Evolutionary conservation across 1,139 yeast species (phyloP).

Genomic region (Zygosaccharomyces sapae): DNA sequence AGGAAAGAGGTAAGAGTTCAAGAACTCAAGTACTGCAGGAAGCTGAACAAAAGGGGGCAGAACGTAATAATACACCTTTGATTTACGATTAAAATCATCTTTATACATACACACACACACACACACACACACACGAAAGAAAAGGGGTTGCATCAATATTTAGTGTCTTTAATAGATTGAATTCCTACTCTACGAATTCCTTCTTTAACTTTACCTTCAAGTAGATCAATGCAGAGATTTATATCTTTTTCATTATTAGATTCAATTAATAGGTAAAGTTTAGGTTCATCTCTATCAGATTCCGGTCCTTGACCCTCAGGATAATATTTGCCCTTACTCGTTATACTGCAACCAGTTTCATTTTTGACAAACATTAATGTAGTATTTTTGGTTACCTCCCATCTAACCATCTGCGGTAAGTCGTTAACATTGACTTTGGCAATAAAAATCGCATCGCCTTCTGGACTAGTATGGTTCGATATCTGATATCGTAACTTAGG

Average conservation of each 20-base stretch:
- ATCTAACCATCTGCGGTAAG: slow-evolving; percentile 76
- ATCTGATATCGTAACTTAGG: slow-evolving; percentile 44
- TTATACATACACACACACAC: background rate
- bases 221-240: slow-evolving; percentile 57
- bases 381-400: slow-evolving; percentile 73
- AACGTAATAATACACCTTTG: slow-evolving; percentile 10
- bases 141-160: slow-evolving; percentile 17
- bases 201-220: slow-evolving; percentile 57
- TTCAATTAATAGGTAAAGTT: slow-evolving; percentile 74
- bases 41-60: slow-evolving; percentile 17
- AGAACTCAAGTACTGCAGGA: slow-evolving; percentile 22
- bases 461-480: slow-evolving; percentile 35
- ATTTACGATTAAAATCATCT: slow-evolving; percentile 12
- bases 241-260: slow-evolving; percentile 66
- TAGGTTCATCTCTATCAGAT: slow-evolving; percentile 57
- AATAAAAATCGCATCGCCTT: slow-evolving; percentile 62
- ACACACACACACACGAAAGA: background rate
- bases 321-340: slow-evolving; percentile 77
- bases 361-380: slow-evolving; percentile 65
- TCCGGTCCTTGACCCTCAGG: slow-evolving; percentile 49
- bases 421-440: slow-evolving; percentile 79
- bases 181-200: slow-evolving; percentile 43
- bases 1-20: slow-evolving; percentile 28
- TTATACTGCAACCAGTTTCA: slow-evolving; percentile 70
- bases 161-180: slow-evolving; percentile 28